phyloP scores from a whole-genome alignment of 148 eudicot species.

The Rhododendron henanense region DNA sequence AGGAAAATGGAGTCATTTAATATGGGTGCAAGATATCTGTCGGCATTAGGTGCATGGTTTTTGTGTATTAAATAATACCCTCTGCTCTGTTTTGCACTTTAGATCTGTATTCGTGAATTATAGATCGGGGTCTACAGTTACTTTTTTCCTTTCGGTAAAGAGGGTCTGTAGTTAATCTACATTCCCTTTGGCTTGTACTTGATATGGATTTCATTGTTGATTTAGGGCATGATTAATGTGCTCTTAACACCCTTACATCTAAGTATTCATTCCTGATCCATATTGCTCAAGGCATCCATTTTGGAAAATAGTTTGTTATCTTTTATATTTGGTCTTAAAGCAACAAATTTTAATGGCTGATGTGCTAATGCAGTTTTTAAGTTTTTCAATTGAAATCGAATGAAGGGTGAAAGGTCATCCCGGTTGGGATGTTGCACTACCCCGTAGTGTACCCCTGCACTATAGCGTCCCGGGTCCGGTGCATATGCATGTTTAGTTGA shows the following conservation, averaged over 20 bases:
- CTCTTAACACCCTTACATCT: neutral
- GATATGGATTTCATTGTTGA: neutral
- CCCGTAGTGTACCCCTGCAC: too few species aligned
- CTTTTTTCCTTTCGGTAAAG: too few species aligned
- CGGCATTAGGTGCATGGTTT: neutral
- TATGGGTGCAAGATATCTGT: neutral
- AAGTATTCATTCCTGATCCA: neutral
- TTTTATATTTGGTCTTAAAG: neutral
- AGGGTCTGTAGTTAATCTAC: too few species aligned
- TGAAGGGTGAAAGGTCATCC: neutral
- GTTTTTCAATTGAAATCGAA: neutral
- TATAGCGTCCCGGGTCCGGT: too few species aligned
- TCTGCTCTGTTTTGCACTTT: slow-evolving; percentile 1
- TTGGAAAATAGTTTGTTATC: neutral
- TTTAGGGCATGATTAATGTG: neutral
- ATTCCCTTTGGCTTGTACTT: neutral
- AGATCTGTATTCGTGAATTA: slow-evolving; percentile 7
- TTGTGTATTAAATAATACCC: neutral
- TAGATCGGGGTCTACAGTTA: neutral
- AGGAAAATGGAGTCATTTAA: neutral
- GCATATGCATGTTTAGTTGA: neutral
- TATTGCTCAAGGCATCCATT: neutral
- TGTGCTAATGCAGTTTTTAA: neutral
- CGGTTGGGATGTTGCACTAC: too few species aligned
- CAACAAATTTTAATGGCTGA: neutral